Evolutionary conservation across 1,139 yeast genomes (phyloP).

Genomic region (Taiozyma onychis): DNA sequence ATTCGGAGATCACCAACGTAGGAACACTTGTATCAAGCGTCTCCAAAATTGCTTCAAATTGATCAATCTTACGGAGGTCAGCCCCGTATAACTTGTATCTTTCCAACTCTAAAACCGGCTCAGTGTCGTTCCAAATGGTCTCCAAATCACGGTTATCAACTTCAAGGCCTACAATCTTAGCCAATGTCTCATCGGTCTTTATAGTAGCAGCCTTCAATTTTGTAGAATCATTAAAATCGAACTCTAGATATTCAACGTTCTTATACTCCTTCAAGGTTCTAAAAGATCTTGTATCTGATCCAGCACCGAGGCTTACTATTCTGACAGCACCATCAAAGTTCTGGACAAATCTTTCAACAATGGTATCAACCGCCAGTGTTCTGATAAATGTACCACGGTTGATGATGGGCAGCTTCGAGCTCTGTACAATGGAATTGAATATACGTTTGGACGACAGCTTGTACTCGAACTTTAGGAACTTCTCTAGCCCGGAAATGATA

Average conservation of each 20-base stretch:
- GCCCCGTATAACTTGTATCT: constrained; percentile 24
- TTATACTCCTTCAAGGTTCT: constrained; percentile 30
- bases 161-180: constrained; percentile 18
- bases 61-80: constrained; percentile 22
- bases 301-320: constrained; percentile 86
- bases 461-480: constrained; percentile 22
- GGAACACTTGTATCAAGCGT: constrained; percentile 41
- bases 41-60: constrained; percentile 15
- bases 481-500: constrained; percentile 30
- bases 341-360: constrained; percentile 45
- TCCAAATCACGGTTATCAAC: constrained; percentile 10
- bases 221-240: constrained; percentile 67
- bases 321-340: constrained; percentile 38
- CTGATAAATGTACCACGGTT: constrained; percentile 80
- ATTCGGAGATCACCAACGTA: constrained; percentile 78
- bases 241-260: constrained; percentile 48
- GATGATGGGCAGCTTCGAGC: constrained; percentile 69
- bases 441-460: constrained; percentile 32
- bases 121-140: constrained; percentile 17
- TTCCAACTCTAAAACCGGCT: constrained; percentile 12
- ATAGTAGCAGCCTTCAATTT: constrained; percentile 57
- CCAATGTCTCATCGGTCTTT: constrained; percentile 26
- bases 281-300: constrained; percentile 85
- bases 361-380: constrained; percentile 52
- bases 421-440: constrained; percentile 35